Base-by-base conservation (phyloP, 805 yeast genomes). In the Pichia ethanolica region DNA sequence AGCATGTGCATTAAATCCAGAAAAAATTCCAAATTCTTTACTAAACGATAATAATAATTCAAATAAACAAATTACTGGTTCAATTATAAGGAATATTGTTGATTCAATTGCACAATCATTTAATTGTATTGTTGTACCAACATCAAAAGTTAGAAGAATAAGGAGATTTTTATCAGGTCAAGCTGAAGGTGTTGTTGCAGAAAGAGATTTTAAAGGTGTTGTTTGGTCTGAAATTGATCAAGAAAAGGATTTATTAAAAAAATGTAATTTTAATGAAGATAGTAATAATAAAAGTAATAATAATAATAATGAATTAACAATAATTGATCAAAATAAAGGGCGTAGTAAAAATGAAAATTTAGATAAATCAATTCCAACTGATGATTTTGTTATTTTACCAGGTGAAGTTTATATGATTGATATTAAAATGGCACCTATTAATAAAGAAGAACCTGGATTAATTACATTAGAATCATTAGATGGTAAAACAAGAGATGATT, bases 111-210 rank as follows among this genome's bases (percentile, higher is more conserved):
- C 96, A n/a, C 77, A 76, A 50, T 73, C 84, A 1, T 93, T 82
- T 70, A 80, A 85, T 64, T 89, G 96, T 72, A 74, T 74, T 50
- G 89, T 93, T 48, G 89, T 87, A 36, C 98, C 98, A 33, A 96
- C 96, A 0, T 87, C 97, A 26, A 83, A 88, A 65, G 86, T 93
- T 40, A 84, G 99, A 71, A 79, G 97, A 66, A 77, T 90, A 50
- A 80, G 96, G 72, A 80, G 98, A 63, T 93, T 91, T 61, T 78
- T 93, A 62, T 95, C 96, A 38, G 99, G 99, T 47, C 99, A 93
- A 73, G 83, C 90, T 51, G 95, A 89, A 63, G 93, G 89, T 64
- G 73, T 89, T 48, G 93, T 89, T 55, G 91, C 90, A 37, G 99
- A 91, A 71, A 78, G 82, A 62, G 96, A 88, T 56, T 87, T 86